These are phyloP conservation scores for Passalora sequoiae DNA, from an alignment of 2,329 filamentous ascomycete genomes.

Conservation along the genomic window DNA sequence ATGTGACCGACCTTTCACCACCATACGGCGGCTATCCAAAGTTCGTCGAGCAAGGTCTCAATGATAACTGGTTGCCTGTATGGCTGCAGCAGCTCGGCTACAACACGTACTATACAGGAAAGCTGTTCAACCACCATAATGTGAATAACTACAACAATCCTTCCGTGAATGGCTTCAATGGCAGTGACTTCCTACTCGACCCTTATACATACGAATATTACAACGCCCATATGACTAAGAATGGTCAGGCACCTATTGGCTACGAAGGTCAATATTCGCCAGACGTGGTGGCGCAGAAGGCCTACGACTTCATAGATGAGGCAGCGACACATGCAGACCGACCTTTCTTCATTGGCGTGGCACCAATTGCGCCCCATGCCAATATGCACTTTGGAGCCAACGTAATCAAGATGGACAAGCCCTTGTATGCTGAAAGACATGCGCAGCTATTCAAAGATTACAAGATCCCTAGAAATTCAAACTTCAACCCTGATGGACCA, in stretches of 20 bases:
- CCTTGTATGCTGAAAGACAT: conserved; percentile 44
- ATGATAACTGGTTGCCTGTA: conserved; percentile 62
- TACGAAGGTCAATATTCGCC: conserved; percentile 53
- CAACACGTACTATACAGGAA: conserved; percentile 66
- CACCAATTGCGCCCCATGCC: conserved; percentile 31
- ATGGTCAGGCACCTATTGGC: conserved; percentile 49
- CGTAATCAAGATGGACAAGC: conserved; percentile 12
- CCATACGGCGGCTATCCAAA: conserved; percentile 62
- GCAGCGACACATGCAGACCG: conserved; percentile 17
- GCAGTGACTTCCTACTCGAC: conserved; percentile 48
- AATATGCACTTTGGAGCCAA: conserved; percentile 15
- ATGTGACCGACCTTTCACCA: conserved; percentile 55
- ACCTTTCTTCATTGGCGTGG: conserved; percentile 31
- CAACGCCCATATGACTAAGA: conserved; percentile 42
- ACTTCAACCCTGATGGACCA: conserved; percentile 47
- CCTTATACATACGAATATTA: conserved; percentile 64
- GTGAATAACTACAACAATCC: conserved; percentile 58
- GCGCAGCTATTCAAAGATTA: conserved; percentile 57
- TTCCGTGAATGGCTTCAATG: conserved; percentile 55
- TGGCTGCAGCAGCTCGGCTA: conserved; percentile 66
- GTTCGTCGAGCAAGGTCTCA: conserved; percentile 59
- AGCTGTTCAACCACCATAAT: conserved; percentile 60
- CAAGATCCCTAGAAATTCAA: conserved; percentile 56
- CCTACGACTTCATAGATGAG: conserved; percentile 52
- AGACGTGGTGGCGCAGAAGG: conserved; percentile 58